Evolutionary conservation across 371 early-diverging fungal species (phyloP).

Genomic region (Syncephalastrum racemosum): DNA sequence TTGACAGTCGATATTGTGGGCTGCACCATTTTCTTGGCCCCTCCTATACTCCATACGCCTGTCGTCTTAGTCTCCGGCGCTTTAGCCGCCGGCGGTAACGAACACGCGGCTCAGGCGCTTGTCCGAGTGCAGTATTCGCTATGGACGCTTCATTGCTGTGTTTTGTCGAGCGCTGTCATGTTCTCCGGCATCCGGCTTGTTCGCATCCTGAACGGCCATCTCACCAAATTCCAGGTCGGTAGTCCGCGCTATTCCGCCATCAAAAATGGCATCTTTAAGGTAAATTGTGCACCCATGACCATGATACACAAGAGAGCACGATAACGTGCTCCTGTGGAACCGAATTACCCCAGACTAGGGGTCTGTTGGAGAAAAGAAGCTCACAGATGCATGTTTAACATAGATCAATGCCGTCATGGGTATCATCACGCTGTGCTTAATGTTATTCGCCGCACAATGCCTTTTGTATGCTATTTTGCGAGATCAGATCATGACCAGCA

Average conservation of each 20-base stretch:
- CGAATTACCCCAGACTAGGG: not conserved
- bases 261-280: conserved; percentile 30
- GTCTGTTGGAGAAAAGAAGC: not conserved
- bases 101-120: conserved; percentile 14
- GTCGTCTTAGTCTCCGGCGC: conserved; percentile 13
- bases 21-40: conserved; percentile 11
- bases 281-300: conserved; percentile 5
- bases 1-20: conserved; percentile 22
- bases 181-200: conserved; percentile 25
- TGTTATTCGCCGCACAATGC: conserved; percentile 13
- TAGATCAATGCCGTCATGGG: conserved; percentile 19
- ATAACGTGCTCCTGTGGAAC: not conserved
- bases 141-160: conserved; percentile 25
- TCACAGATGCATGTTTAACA: not conserved
- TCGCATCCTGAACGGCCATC: conserved; percentile 18
- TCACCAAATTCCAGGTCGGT: conserved; percentile 17
- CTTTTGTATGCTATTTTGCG: conserved; percentile 22
- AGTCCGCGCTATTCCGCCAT: conserved; percentile 15
- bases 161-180: conserved; percentile 14
- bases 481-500: conserved; percentile 17
- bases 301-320: not conserved
- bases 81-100: conserved; percentile 16
- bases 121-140: conserved; percentile 22
- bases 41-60: not conserved
- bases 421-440: conserved; percentile 15